These are phyloP conservation scores for Catharanthus roseus DNA, from an alignment of 257 asterid genomes.

Conservation along the genomic window DNA sequence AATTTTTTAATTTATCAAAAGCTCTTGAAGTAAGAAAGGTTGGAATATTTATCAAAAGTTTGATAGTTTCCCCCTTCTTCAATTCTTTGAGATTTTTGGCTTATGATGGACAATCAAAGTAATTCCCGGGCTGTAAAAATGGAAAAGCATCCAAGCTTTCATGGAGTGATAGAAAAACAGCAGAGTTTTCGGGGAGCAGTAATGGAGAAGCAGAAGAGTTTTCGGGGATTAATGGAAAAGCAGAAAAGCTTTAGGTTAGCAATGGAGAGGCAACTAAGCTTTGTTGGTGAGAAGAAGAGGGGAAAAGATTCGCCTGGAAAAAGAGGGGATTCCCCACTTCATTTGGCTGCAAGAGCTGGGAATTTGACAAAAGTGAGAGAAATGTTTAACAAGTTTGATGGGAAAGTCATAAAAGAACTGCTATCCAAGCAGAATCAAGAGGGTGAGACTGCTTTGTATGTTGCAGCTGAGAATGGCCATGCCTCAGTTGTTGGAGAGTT, in stretches of 20 bases:
- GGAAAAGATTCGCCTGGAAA: slow-evolving; percentile 89
- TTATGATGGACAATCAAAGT: slow-evolving; percentile 24
- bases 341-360: slow-evolving; percentile 82
- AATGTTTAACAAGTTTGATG: slow-evolving; percentile 55
- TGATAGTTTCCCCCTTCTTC: slow-evolving; percentile 3
- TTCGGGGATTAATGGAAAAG: slow-evolving; percentile 86
- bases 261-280: slow-evolving; percentile 88
- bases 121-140: slow-evolving; percentile 27
- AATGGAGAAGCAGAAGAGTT: slow-evolving; percentile 88
- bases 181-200: slow-evolving; percentile 51
- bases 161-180: slow-evolving; percentile 57
- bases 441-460: slow-evolving; percentile 89
- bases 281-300: slow-evolving; percentile 73
- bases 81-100: slow-evolving; percentile 5
- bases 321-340: slow-evolving; percentile 83
- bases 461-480: slow-evolving; percentile 85
- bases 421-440: slow-evolving; percentile 79
- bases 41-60: neutral
- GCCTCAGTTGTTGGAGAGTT: slow-evolving; percentile 66
- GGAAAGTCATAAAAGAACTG: slow-evolving; percentile 44
- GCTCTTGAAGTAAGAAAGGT: slow-evolving; percentile 7
- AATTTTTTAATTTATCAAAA: slow-evolving; percentile 21
- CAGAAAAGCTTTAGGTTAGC: slow-evolving; percentile 91
- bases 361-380: slow-evolving; percentile 74
- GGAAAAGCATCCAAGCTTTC: slow-evolving; percentile 66